These are phyloP conservation scores for Tubosaeta brunneosetosa DNA, from an alignment of 768 basidiomycete species.

Conservation along the genomic window DNA sequence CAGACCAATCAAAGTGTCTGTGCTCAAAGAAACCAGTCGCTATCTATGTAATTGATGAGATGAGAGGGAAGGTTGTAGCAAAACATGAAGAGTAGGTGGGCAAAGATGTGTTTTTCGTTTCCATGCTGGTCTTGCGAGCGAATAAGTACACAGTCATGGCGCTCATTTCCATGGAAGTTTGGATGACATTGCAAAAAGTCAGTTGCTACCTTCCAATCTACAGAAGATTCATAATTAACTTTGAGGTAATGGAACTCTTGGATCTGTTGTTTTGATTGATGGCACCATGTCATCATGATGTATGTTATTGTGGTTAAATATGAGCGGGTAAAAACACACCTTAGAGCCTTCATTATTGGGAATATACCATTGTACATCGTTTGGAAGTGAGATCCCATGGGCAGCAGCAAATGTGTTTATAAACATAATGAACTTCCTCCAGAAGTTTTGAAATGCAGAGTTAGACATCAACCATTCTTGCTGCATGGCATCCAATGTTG, in stretches of 20 bases:
- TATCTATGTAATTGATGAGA: neutral
- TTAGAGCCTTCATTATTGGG: neutral
- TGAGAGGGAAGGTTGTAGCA: neutral
- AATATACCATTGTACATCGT: neutral
- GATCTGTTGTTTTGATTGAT: slow-evolving; percentile 11
- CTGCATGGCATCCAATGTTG: neutral
- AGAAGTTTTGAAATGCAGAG: neutral
- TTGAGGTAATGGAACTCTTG: slow-evolving; percentile 23
- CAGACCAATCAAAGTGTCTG: too few species aligned
- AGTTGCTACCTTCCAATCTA: slow-evolving; percentile 25
- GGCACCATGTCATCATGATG: too few species aligned
- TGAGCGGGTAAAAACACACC: neutral
- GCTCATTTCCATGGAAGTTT: slow-evolving; percentile 18
- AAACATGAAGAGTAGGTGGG: neutral
- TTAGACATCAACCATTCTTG: neutral
- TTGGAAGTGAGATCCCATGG: neutral
- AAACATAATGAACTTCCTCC: neutral
- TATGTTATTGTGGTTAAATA: too few species aligned
- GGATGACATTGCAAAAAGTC: slow-evolving; percentile 30
- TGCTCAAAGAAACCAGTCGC: neutral
- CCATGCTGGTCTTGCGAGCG: neutral
- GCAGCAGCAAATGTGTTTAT: neutral
- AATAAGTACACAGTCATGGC: slow-evolving; percentile 16
- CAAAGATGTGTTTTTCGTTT: neutral
- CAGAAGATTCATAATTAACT: slow-evolving; percentile 24